Conservation (phyloP, 495 filamentous ascomycete genomes). For the Neurospora sp. region DNA sequence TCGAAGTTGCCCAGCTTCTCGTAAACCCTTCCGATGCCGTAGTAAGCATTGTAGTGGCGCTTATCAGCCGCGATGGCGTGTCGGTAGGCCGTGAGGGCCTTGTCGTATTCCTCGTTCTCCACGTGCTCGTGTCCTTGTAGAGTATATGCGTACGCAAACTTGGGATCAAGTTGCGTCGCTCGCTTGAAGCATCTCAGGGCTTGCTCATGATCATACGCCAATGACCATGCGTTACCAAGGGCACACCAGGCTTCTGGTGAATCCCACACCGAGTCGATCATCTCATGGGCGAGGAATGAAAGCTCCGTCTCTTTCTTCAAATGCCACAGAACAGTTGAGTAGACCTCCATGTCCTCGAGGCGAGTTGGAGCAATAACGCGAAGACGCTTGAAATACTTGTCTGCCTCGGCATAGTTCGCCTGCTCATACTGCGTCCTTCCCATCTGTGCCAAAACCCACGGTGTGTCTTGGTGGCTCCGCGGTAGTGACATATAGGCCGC, state of each 20-base stretch:
- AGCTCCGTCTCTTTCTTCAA: constrained; percentile 84
- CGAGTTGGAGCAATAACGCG: constrained; percentile 66
- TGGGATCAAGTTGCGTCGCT: constrained; percentile 78
- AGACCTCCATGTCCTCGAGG: constrained; percentile 91
- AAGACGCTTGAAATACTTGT: constrained; percentile 70
- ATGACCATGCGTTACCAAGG: constrained; percentile 87
- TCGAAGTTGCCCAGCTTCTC: constrained; percentile 92
- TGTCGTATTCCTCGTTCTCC: constrained; percentile 95
- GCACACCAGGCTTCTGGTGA: constrained; percentile 95
- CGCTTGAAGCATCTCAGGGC: constrained; percentile 92
- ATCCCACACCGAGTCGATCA: constrained; percentile 73
- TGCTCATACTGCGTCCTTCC: constrained; percentile 85
- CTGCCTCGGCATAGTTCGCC: constrained; percentile 71
- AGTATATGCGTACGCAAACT: constrained; percentile 91
- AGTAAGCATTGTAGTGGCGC: constrained; percentile 95
- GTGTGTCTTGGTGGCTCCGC: constrained; percentile 72
- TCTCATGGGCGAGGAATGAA: constrained; percentile 81
- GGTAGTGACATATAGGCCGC: constrained; percentile 59
- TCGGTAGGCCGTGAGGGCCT: constrained; percentile 76
- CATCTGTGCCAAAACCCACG: constrained; percentile 88
- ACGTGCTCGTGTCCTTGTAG: constrained; percentile 94
- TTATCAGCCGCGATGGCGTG: constrained; percentile 72
- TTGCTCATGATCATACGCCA: constrained; percentile 91
- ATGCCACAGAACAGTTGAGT: constrained; percentile 95
- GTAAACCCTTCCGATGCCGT: constrained; percentile 84